Percentiles rank a stretch among this genome's conserved stretches.
Evolutionary conservation across 2,329 filamentous ascomycete species (phyloP).

Genomic region (Aspergillus oerlinghausenensis): DNA sequence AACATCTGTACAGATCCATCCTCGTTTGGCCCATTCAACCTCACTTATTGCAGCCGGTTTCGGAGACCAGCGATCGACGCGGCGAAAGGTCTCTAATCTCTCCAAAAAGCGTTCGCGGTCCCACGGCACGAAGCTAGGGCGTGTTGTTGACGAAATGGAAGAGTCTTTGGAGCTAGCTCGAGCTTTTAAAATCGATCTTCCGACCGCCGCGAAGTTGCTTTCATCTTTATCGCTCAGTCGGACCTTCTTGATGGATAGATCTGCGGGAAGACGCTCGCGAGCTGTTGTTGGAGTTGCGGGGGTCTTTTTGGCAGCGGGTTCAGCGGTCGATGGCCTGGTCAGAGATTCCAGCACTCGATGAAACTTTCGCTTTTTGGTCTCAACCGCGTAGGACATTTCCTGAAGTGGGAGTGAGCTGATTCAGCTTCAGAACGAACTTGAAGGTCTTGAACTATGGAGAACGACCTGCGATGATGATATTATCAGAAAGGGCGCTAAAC

Average conservation of each 20-base stretch:
- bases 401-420: not conserved
- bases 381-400: constrained; percentile 42
- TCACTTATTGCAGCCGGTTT: constrained; percentile 84
- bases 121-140: constrained; percentile 76
- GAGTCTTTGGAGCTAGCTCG: constrained; percentile 26
- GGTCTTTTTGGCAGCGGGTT: constrained; percentile 16
- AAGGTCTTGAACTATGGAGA: not conserved
- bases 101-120: constrained; percentile 78
- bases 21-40: constrained; percentile 89
- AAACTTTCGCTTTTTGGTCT: constrained; percentile 46
- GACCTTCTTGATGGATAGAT: constrained; percentile 33
- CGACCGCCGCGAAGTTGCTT: constrained; percentile 17
- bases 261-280: constrained; percentile 21
- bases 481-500: constrained; percentile 7
- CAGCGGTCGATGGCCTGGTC: constrained; percentile 28
- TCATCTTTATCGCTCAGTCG: constrained; percentile 24
- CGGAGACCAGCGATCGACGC: constrained; percentile 87
- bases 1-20: constrained; percentile 79
- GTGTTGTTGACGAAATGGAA: constrained; percentile 29
- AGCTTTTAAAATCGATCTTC: constrained; percentile 23
- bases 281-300: constrained; percentile 17
- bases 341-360: constrained; percentile 44
- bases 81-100: constrained; percentile 80
- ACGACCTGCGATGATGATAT: constrained; percentile 16
- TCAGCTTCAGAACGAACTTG: not conserved